These are phyloP conservation scores for Spizellomyces sp. DNA, from an alignment of 192 early-diverging fungal genomes.

Conservation along the genomic window DNA sequence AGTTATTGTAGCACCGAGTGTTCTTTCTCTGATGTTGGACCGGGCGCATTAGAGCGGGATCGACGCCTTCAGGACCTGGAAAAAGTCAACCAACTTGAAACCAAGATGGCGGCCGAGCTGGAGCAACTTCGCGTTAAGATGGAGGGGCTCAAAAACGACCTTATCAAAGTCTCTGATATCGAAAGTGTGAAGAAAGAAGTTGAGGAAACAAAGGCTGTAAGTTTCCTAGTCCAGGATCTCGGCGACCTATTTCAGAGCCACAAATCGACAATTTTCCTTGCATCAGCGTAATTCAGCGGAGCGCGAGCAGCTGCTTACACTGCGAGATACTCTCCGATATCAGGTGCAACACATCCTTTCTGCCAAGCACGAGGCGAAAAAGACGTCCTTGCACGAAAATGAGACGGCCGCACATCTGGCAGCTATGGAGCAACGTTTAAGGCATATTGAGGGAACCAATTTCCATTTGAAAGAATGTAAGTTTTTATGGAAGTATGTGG, in stretches of 20 bases:
- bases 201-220: constrained; percentile 25
- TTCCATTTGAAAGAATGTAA: constrained; percentile 59
- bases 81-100: constrained; percentile 60
- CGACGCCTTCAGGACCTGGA: constrained; percentile 54
- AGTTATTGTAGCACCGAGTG: no score
- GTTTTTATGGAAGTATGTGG: constrained; percentile 19
- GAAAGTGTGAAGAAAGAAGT: constrained; percentile 45
- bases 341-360: constrained; percentile 36
- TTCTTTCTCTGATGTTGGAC: no score
- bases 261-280: no score
- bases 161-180: constrained; percentile 47
- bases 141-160: constrained; percentile 30
- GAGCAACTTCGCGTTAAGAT: constrained; percentile 43
- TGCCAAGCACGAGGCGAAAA: constrained; percentile 50
- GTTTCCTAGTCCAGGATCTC: no score
- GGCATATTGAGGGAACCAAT: constrained; percentile 53
- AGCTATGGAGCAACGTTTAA: constrained; percentile 53
- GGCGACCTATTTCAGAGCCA: no score
- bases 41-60: constrained; percentile 45
- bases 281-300: constrained; percentile 46
- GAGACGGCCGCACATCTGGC: constrained; percentile 56
- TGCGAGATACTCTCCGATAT: constrained; percentile 39
- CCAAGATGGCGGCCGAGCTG: constrained; percentile 56
- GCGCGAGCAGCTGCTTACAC: constrained; percentile 32
- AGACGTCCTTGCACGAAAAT: constrained; percentile 54